Evolutionary conservation across 2,329 filamentous ascomycete species (phyloP), one percentile per base, ranked within the genome.

Genomic region (Macrophomina phaseolina): DNA sequence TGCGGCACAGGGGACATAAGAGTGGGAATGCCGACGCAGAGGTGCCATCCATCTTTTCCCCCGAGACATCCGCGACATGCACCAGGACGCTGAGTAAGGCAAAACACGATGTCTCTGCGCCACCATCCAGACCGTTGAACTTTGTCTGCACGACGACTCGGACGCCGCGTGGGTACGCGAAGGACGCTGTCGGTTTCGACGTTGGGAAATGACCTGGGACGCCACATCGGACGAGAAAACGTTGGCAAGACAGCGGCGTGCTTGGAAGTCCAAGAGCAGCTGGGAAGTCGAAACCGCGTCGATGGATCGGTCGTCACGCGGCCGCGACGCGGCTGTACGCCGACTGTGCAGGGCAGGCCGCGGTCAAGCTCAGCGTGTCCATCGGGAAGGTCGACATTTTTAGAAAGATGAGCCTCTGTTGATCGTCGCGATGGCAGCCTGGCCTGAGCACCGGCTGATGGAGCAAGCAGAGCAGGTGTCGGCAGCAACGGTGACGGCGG

Each of bases 271-370:
- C 14, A 30, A 4, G 53, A 5, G 16, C n/a, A 3, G 6, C 23
- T 48, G 40, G 40, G 56, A 36, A 18, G 12, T 46, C 56, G 28
- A 46, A 18, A 11, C 18, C 14, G 56, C 56, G 56, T 28, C 12
- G 56, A 61, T n/a, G 16, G 55, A 45, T 30, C 38, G 55, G 55
- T 36, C 32, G 55, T 46, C 55, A 60, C 11, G 38, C 14, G 55
- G 55, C 23, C 55, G 55, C 38, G 23, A 18, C 18, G 38, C 40
- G 52, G 14, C n/a, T 56, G 30, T 42, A 38, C 32, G 5, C 49
- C 14, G 11, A 7, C 14, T 18, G 34, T 38, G 52, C 52, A 55
- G 52, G 32, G 32, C 52, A 38, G 18, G 18, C 14, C 6, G 55
- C 55, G 36, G 14, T 36, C 36, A 45, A 23, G 34, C 34, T 36